Conservation (phyloP, 202 grass and related monocot genomes). For the Eragrostis tef region DNA sequence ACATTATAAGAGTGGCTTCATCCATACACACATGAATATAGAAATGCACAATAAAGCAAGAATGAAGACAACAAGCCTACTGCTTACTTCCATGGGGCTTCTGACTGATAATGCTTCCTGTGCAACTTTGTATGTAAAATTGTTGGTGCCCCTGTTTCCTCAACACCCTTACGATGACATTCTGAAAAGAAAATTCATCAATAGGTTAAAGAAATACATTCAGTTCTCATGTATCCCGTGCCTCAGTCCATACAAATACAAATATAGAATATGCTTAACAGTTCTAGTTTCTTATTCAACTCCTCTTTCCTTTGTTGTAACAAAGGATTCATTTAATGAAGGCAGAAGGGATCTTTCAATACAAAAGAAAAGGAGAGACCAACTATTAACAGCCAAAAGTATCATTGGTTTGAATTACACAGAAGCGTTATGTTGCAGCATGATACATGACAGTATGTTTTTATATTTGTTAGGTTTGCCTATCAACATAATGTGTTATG, state of each 20-base stretch:
- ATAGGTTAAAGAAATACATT: neutral
- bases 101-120: conserved; percentile 50
- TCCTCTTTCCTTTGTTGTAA: neutral
- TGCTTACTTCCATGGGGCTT: conserved; percentile 79
- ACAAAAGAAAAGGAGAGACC: neutral
- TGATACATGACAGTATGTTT: neutral
- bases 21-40: neutral
- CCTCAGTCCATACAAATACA: conserved; percentile 12
- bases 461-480: neutral
- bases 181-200: conserved; percentile 30
- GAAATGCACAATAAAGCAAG: neutral
- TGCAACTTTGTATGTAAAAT: conserved; percentile 50
- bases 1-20: conserved; percentile 8
- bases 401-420: neutral
- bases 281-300: neutral
- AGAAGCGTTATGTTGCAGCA: neutral
- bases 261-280: neutral
- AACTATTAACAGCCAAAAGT: neutral
- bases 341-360: neutral
- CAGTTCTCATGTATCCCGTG: neutral
- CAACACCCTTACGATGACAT: conserved; percentile 7
- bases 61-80: conserved; percentile 9
- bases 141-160: conserved; percentile 26
- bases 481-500: neutral
- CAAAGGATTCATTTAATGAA: conserved; percentile 8